Evolutionary conservation across 106 monocot species (phyloP), one percentile per base, ranked within the genome.

Genomic region (Gastrodia elata): DNA sequence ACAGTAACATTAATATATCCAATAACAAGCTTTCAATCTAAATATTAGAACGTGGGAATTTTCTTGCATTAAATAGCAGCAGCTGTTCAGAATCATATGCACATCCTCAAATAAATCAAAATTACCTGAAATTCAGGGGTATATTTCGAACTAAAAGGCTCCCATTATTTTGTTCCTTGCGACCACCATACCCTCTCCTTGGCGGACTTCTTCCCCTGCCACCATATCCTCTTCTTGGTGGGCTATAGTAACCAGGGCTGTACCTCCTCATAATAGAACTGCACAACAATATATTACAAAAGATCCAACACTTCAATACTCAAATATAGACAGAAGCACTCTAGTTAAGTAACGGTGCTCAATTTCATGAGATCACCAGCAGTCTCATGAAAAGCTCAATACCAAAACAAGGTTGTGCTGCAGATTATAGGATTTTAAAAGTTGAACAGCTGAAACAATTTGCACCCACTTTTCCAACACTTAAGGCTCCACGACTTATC

Each of bases 81-180:
- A 59, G 0, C 11, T 61, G 61, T 61, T 8, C 61, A 61, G 32
- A 61, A 13, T 26, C 13, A 1, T 61, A 61, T 52, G 32, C 67
- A 20, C 2, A 65, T 65, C 37, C 34, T 67, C 37, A 36, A 36
- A 37, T 32, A 34, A 37, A 16, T 64, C 40, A 48, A 44, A 42
- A 2, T 68, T 78, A 92, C 95, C 95, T 84, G 82, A 81, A 85
- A 74, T 71, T 92, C 37, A 89, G 59, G 8, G 92, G 92, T 79
- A 95, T 85, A 39, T 95, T 95, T 40, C 95, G 79, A 71, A 95
- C 95, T 76, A 95, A 83, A 48, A 95, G 92, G 68, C 92, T 92
- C 32, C 75, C 81, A 38, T 76, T 71, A 44, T 35, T 75, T 44
- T 76, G 77, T 16, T 88, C 84, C 44, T 72, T 87, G 24, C 87